Evolutionary conservation across 345 rosid species (phyloP).

Genomic region (Cardiospermum halicacabum): DNA sequence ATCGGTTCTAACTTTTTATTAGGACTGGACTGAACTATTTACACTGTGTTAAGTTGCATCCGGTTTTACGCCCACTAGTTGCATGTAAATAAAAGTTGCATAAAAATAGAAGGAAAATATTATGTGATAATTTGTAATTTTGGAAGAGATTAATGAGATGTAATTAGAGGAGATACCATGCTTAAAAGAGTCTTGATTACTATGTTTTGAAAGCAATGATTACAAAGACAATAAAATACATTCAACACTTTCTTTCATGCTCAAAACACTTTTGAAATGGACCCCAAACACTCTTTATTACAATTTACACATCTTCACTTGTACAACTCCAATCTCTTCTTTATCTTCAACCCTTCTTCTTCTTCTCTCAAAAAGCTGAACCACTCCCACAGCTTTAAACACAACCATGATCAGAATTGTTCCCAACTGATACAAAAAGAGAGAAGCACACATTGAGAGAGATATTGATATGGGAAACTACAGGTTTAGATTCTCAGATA

Average conservation of each 20-base stretch:
- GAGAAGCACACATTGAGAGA: conserved; percentile 17
- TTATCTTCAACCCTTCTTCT: neutral
- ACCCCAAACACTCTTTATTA: conserved; percentile 5
- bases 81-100: too few relatives aligned
- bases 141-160: neutral
- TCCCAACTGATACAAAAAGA: neutral
- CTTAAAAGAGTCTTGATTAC: neutral
- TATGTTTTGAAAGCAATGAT: conserved; percentile 2
- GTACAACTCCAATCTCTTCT: neutral
- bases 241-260: conserved; percentile 13
- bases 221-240: neutral
- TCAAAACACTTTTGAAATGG: conserved; percentile 7
- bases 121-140: too few relatives aligned
- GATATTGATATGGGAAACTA: conserved; percentile 65
- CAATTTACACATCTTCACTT: neutral
- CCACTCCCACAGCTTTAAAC: conserved; percentile 10
- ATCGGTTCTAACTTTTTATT: too few relatives aligned
- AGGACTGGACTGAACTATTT: too few relatives aligned
- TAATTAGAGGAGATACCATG: neutral
- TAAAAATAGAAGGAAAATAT: too few relatives aligned
- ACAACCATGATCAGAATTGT: conserved; percentile 14
- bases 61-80: too few relatives aligned
- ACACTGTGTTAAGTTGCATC: too few relatives aligned
- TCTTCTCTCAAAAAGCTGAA: conserved; percentile 1
- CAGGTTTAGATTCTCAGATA: conserved; percentile 58